A percentile compares a stretch with the other conserved stretches of the same genome.
phyloP scores from a whole-genome alignment of 306 rosid species.

The Vachellia pachyceras region DNA sequence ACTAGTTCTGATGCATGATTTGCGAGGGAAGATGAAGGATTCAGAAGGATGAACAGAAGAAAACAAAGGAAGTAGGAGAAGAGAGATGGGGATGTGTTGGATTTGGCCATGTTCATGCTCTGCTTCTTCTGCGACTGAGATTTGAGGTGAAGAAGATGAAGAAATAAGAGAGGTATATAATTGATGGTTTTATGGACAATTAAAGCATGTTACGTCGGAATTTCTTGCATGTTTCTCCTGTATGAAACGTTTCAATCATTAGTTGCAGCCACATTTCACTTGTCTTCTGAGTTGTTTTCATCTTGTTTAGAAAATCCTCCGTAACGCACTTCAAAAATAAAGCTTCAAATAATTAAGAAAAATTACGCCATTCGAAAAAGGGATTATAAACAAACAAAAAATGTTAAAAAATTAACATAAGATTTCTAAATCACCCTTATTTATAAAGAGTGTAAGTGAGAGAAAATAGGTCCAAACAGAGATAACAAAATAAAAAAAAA shows the following conservation, averaged over 20 bases:
- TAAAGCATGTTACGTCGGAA: background rate
- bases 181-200: slow-evolving; percentile 4
- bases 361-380: too few relatives aligned
- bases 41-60: slow-evolving; percentile 12
- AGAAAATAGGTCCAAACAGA: too few relatives aligned
- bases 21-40: slow-evolving; percentile 8
- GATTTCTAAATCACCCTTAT: too few relatives aligned
- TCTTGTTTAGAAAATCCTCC: too few relatives aligned
- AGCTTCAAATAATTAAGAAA: too few relatives aligned
- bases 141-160: background rate
- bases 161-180: background rate
- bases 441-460: too few relatives aligned
- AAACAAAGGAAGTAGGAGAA: background rate
- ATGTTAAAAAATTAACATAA: too few relatives aligned
- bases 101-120: slow-evolving; percentile 1
- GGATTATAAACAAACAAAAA: too few relatives aligned
- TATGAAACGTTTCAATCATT: background rate
- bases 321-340: too few relatives aligned
- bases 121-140: slow-evolving; percentile 3
- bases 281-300: background rate
- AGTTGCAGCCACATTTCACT: background rate
- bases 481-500: too few relatives aligned
- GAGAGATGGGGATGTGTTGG: background rate
- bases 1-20: slow-evolving; percentile 43
- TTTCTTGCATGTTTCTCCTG: background rate